Evolutionary conservation across 768 basidiomycete genomes (phyloP), one percentile per base, ranked within the genome.

Genomic region (Phylloporus sp.): DNA sequence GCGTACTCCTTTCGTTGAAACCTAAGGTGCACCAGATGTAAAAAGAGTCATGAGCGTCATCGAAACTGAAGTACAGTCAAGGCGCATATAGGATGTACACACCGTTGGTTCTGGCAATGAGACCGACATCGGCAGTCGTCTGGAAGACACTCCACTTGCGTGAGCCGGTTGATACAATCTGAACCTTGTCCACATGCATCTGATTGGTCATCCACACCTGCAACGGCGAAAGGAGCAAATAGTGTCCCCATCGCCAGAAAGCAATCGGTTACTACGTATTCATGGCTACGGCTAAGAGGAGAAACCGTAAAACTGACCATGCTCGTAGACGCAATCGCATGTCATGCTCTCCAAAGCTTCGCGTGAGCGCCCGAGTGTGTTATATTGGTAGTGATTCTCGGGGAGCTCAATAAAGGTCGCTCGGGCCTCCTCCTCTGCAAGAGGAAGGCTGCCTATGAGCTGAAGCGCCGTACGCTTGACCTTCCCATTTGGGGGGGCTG

Each of bases 151-250:
- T 99, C 97, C 12, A 98, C 92, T 70, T 95, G 95, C 23, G 97
- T 95, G 55, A 98, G 81, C 52, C 94, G 80, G 70, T 98, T 99
- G 73, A 99, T 97, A 69, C 97, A 99, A 73, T 95, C 91, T 22
- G 91, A 92, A 55, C 80, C 76, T 34, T 84, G 80, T 23, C 94
- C 92, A 70, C 97, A 99, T 6, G 92, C 91, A 47, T 70, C 71
- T 39, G 81, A 75, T 12, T 75, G 76, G 55, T 78, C 76, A 66
- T 88, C 85, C 23, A 71, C 64, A 55, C 76, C 89, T 91, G 64
- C 66, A 57, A 49, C 55, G 40, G 55, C 54, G 55, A 56, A 65
- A 57, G 47, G 55, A 56, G 59, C 64, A 60, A 23, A 57, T 51
- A 35, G 45, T 41, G 49, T 20, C 39, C 32, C 49, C 55, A 35